These are phyloP conservation scores for Adansonia gregorii DNA, from an alignment of 441 rosid species.

Conservation along the genomic window DNA sequence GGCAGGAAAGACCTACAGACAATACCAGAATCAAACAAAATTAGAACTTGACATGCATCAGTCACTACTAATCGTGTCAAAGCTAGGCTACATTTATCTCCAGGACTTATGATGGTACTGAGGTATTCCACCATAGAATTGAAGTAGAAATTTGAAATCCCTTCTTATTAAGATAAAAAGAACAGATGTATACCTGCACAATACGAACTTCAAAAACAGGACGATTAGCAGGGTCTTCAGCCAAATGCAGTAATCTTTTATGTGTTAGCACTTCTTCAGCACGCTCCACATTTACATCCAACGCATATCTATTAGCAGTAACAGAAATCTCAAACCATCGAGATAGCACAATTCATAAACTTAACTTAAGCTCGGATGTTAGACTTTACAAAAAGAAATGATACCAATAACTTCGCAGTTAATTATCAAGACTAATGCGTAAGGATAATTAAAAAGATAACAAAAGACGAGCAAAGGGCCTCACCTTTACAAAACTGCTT, in stretches of 20 bases:
- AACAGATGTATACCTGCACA: slow-evolving; percentile 59
- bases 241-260: slow-evolving; percentile 70
- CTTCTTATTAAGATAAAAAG: neutral
- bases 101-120: neutral
- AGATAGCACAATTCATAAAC: neutral
- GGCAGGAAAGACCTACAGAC: slow-evolving; percentile 63
- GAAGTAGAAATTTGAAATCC: neutral
- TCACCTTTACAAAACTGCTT: neutral
- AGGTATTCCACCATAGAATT: neutral
- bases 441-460: slow-evolving; percentile 7
- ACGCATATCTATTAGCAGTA: slow-evolving; percentile 59
- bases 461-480: slow-evolving; percentile 6
- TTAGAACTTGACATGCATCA: slow-evolving; percentile 4
- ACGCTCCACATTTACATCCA: slow-evolving; percentile 96
- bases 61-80: neutral
- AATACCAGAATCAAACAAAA: slow-evolving; percentile 21
- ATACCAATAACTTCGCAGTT: neutral
- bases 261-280: slow-evolving; percentile 91
- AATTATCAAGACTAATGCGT: neutral
- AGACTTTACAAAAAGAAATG: neutral
- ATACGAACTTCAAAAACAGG: slow-evolving; percentile 84
- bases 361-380: neutral
- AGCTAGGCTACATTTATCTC: neutral
- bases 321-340: neutral
- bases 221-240: slow-evolving; percentile 74